Percentiles rank a stretch among this genome's conserved stretches.
phyloP scores from a whole-genome alignment of 306 rosid genomes.

The Pachyrhizus erosus region DNA sequence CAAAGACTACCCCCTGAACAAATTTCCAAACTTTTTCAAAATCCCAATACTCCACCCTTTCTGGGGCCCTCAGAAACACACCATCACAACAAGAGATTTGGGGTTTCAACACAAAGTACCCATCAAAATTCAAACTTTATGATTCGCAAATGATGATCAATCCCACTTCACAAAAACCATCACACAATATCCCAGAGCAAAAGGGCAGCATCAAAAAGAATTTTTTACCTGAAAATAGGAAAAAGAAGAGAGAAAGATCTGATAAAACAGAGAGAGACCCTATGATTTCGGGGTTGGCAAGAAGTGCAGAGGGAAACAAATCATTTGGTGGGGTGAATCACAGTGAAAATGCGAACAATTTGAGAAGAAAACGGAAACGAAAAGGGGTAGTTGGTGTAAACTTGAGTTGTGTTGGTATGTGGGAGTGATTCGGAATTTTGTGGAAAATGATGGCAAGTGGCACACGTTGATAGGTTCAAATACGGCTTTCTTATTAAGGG shows the following conservation, averaged over 20 bases:
- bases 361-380: conserved; percentile 22
- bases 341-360: conserved; percentile 17
- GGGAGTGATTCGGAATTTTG: conserved; percentile 16
- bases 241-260: neutral
- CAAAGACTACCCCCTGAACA: neutral
- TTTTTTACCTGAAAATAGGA: neutral
- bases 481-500: neutral
- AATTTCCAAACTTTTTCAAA: neutral
- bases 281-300: conserved; percentile 19
- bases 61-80: neutral
- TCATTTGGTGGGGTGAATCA: conserved; percentile 28
- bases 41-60: neutral
- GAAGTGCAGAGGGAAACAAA: conserved; percentile 2
- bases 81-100: neutral
- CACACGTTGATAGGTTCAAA: neutral
- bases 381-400: conserved; percentile 15
- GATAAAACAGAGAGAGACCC: conserved; percentile 5
- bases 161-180: neutral
- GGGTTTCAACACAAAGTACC: neutral
- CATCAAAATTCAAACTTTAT: neutral
- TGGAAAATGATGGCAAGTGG: conserved; percentile 29
- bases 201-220: neutral
- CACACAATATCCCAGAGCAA: conserved; percentile 2
- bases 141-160: conserved; percentile 1
- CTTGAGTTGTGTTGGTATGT: conserved; percentile 5